Evolutionary conservation across 768 basidiomycete species (phyloP), one percentile per base, ranked within the genome.

Genomic region (Suillus bovinus): DNA sequence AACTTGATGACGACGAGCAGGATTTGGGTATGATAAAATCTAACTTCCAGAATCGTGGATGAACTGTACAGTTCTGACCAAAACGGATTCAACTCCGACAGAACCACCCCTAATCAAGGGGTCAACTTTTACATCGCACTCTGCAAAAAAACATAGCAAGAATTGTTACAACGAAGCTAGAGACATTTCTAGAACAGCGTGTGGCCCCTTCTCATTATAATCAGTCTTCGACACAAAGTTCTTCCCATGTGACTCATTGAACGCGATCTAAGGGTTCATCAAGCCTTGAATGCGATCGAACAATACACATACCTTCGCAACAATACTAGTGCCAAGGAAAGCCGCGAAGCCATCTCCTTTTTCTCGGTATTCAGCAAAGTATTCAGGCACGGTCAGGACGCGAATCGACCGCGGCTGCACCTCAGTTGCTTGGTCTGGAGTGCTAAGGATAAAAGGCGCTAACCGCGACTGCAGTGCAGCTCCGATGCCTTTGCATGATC

Each of bases 291-390:
- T 20, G 27, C 27, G 33, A 46, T 31, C 16, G 34, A 39, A 50
- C 14, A 65, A 74, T 52, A 14, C 24, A 49, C 52, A 59, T 58
- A 91, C 93, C 81, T 94, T 95, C 7, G 91, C 93, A n/a, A 88
- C 83, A 64, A 95, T 93, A 67, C 88, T 89, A 20, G 86, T 81
- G 1, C 93, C 93, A 61, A 95, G 76, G 79, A 94, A 95, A 13
- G 89, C 86, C 5, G 91, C 89, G 42, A 88, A 79, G 2, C 89
- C 89, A 59, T 93, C 91, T 2, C 93, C 93, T 49, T 86, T 91
- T 56, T 94, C 91, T 61, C 92, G 81, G 69, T 91, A 97, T 72
- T 96, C 93, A 9, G 90, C 88, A 71, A 94, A 97, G 74, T 95
- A 96, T 36, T 96, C 94, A 0, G 94, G 94, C 9, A 94, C 83